These are phyloP conservation scores for Carpinus fangiana DNA, from an alignment of 306 rosid species.

Conservation along the genomic window DNA sequence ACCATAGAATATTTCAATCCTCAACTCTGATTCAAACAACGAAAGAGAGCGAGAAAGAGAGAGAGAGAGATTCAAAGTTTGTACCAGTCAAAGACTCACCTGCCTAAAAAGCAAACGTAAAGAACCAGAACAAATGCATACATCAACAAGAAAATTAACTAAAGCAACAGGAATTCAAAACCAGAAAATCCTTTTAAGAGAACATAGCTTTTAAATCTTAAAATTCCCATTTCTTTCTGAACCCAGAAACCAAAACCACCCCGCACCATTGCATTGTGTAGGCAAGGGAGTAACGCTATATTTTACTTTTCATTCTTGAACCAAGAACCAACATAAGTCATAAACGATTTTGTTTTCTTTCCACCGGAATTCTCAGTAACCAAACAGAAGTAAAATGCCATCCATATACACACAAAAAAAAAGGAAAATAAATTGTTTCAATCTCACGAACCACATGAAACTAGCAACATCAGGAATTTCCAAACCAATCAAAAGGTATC, in stretches of 20 bases:
- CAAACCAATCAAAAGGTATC: background rate
- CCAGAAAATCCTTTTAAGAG: no score
- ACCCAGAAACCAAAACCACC: no score
- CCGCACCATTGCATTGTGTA: background rate
- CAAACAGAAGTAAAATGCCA: background rate
- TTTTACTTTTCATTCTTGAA: no score
- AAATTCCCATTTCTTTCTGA: no score
- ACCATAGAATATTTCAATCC: background rate
- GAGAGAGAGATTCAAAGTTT: background rate
- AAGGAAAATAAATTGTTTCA: background rate
- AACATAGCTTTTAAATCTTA: no score
- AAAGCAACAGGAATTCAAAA: background rate
- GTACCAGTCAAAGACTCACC: background rate
- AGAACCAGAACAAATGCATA: background rate
- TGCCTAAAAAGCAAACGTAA: background rate
- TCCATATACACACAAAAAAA: background rate
- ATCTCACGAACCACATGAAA: background rate
- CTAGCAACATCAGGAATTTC: background rate
- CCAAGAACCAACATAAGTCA: background rate
- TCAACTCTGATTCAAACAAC: background rate
- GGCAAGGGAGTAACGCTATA: no score
- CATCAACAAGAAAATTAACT: background rate
- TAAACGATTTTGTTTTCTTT: background rate
- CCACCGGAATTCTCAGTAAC: constrained; percentile 5
- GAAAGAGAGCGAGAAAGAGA: background rate